Evolutionary conservation across 495 filamentous ascomycete species (phyloP).

Genomic region (Daldinia vernicosa): DNA sequence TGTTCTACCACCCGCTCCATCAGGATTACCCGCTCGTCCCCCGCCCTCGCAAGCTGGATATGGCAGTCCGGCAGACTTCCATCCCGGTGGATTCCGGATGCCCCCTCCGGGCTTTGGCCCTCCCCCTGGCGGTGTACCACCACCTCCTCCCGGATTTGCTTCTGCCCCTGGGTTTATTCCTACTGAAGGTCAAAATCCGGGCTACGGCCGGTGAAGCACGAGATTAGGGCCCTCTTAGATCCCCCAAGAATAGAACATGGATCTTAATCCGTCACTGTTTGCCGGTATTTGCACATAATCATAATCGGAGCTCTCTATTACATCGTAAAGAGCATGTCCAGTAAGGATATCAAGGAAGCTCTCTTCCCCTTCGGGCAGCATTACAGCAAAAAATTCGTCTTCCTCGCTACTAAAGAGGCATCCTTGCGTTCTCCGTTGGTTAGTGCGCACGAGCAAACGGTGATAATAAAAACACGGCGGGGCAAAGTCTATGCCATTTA

Average conservation of each 20-base stretch:
- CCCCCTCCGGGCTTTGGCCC: slow-evolving; percentile 61
- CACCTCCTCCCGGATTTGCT: slow-evolving; percentile 59
- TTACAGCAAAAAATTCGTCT: neutral
- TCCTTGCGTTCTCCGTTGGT: neutral
- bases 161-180: slow-evolving; percentile 49
- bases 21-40: slow-evolving; percentile 79
- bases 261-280: neutral
- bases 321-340: neutral
- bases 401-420: neutral
- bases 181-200: slow-evolving; percentile 3
- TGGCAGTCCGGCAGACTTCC: slow-evolving; percentile 76
- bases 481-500: neutral
- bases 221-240: neutral
- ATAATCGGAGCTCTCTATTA: neutral
- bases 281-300: neutral
- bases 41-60: slow-evolving; percentile 82
- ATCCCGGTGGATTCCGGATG: slow-evolving; percentile 54
- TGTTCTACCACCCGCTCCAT: slow-evolving; percentile 69
- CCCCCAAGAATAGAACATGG: neutral
- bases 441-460: neutral
- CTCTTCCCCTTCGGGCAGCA: neutral
- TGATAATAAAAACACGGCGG: neutral
- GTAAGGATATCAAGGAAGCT: neutral
- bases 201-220: slow-evolving; percentile 41
- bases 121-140: slow-evolving; percentile 55